phyloP scores from a whole-genome alignment of 345 rosid species.

The Limnanthes douglasii region DNA sequence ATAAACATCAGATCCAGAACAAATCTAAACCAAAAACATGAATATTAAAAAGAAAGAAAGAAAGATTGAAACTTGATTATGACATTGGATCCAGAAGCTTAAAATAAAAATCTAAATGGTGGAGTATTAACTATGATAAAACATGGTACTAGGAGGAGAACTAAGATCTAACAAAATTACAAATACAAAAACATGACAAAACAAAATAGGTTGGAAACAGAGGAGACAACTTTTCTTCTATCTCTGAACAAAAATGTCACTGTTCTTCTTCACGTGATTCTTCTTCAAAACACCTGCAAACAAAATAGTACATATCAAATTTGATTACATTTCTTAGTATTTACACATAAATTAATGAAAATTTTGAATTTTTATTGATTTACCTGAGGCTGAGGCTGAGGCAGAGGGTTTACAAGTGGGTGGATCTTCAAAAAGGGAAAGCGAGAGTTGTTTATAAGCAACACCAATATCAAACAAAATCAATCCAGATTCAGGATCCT shows the following conservation, averaged over 20 bases:
- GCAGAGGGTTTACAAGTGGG: slow-evolving; percentile 60
- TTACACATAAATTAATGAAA: not conserved
- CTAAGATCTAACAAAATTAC: too few species aligned
- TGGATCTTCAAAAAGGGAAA: slow-evolving; percentile 80
- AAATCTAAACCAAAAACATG: too few species aligned
- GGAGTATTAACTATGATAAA: too few species aligned
- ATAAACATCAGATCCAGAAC: too few species aligned
- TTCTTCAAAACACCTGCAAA: slow-evolving; percentile 36
- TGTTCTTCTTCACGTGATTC: slow-evolving; percentile 36
- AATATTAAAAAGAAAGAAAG: too few species aligned
- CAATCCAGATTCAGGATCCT: slow-evolving; percentile 67
- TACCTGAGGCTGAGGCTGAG: too few species aligned
- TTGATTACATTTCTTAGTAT: not conserved
- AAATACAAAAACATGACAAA: slow-evolving; percentile 1
- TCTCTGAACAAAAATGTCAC: slow-evolving; percentile 29
- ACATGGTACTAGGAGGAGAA: too few species aligned
- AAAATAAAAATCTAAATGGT: too few species aligned
- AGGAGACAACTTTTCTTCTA: slow-evolving; percentile 10
- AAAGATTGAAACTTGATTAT: too few species aligned
- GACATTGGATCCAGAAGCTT: too few species aligned
- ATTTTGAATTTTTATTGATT: not conserved
- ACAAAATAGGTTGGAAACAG: slow-evolving; percentile 10
- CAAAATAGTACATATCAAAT: too few species aligned
- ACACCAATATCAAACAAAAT: slow-evolving; percentile 83
- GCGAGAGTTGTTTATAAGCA: slow-evolving; percentile 69